phyloP scores from a whole-genome alignment of 139 green algal species.

The Chlamydomonas sphaeroides region DNA sequence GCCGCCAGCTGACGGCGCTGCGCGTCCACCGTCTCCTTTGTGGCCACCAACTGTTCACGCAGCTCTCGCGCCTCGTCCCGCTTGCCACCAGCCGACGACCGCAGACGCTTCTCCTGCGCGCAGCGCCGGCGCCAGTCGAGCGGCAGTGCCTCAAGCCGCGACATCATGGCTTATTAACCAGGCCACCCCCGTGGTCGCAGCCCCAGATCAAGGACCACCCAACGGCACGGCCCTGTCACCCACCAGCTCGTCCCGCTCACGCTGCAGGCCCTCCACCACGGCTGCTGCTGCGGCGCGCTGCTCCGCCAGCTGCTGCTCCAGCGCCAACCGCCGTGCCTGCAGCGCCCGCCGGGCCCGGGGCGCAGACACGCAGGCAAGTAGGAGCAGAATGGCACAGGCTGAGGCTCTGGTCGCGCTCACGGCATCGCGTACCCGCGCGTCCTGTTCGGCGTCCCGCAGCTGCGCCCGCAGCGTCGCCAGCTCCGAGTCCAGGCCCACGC shows the following conservation, averaged over 20 bases:
- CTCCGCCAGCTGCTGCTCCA: slow-evolving; percentile 36
- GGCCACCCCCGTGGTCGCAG: no score
- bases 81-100: no score
- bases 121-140: no score
- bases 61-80: slow-evolving; percentile 7
- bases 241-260: slow-evolving; percentile 1
- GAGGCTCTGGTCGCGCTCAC: no score
- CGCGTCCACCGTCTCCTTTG: slow-evolving; percentile 27
- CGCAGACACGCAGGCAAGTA: no score
- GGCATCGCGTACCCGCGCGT: not conserved
- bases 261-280: not conserved
- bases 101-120: not conserved
- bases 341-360: no score
- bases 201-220: no score
- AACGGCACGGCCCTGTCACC: not conserved
- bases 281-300: not conserved
- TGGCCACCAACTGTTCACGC: slow-evolving; percentile 40
- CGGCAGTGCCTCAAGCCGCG: no score
- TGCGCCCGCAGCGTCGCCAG: not conserved
- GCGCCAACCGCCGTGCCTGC: slow-evolving; percentile 10
- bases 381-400: no score
- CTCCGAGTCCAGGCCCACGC: not conserved
- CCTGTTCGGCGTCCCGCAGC: not conserved
- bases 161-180: no score
- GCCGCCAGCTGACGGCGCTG: not conserved